Percentiles rank a stretch among this genome's conserved stretches.
phyloP scores from a whole-genome alignment of 495 filamentous ascomycete genomes.

The Neurospora sp. region DNA sequence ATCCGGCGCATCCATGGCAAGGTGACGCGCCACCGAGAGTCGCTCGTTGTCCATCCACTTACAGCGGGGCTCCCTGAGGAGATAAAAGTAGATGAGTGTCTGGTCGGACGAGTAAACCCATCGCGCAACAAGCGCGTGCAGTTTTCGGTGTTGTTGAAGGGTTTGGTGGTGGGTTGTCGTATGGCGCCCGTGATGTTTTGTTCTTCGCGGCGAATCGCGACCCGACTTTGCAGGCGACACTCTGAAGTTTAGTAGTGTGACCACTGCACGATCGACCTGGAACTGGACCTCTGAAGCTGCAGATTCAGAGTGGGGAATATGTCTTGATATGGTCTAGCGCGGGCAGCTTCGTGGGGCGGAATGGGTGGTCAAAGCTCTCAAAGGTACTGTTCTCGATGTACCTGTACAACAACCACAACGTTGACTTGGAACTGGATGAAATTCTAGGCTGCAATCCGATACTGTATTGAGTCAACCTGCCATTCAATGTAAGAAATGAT shows the following conservation, averaged over 20 bases:
- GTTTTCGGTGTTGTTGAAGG: background rate
- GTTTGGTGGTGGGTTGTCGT: background rate
- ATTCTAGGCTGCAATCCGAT: background rate
- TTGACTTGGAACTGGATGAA: background rate
- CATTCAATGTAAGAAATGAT: background rate
- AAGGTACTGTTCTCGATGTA: background rate
- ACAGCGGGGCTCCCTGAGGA: constrained; percentile 13
- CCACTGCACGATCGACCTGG: background rate
- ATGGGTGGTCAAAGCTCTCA: background rate
- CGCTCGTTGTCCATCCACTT: constrained; percentile 1
- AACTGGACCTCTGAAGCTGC: background rate
- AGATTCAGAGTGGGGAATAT: background rate
- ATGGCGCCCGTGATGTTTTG: background rate
- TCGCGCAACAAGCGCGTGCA: constrained; percentile 22
- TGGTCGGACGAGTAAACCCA: constrained; percentile 15
- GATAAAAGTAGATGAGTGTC: constrained; percentile 7
- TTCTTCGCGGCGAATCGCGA: background rate
- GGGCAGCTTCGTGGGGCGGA: background rate
- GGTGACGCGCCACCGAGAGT: background rate
- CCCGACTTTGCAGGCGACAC: background rate
- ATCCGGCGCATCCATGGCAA: background rate
- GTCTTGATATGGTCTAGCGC: background rate
- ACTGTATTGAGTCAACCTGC: background rate
- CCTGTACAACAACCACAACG: background rate
- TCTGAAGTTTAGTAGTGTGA: background rate